Evolutionary conservation across 495 filamentous ascomycete species (phyloP).

Genomic region (Talaromyces nanjingensis): DNA sequence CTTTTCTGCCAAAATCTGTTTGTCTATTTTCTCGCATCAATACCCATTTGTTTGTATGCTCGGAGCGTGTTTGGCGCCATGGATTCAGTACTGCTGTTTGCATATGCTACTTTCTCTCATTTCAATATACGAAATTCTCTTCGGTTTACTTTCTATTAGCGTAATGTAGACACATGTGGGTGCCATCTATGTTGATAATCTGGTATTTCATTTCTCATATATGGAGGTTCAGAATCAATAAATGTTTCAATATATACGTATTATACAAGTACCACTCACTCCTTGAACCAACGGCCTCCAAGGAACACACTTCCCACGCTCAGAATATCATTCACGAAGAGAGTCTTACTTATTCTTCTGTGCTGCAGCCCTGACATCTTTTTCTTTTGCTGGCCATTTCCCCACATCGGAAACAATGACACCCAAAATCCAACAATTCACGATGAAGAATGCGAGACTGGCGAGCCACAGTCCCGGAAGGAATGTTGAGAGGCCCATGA

Average conservation of each 20-base stretch:
- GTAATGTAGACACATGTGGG: background rate
- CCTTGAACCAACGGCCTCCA: no score
- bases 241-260: background rate
- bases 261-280: background rate
- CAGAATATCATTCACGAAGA: background rate
- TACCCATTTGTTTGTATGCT: slow-evolving; percentile 11
- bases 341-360: background rate
- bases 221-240: background rate
- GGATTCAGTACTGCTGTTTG: slow-evolving; percentile 2
- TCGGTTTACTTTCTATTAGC: background rate
- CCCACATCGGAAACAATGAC: slow-evolving; percentile 66
- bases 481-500: slow-evolving; percentile 79
- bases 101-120: background rate
- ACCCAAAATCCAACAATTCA: slow-evolving; percentile 83
- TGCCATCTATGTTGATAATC: background rate
- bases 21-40: slow-evolving; percentile 7
- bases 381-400: background rate
- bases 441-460: slow-evolving; percentile 69
- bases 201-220: background rate
- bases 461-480: slow-evolving; percentile 74
- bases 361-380: background rate
- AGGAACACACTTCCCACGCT: no score
- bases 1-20: background rate
- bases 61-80: background rate
- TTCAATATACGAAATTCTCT: background rate